Conservation (phyloP, 2,329 filamentous ascomycete species). For the Sclerotinia subarctica region DNA sequence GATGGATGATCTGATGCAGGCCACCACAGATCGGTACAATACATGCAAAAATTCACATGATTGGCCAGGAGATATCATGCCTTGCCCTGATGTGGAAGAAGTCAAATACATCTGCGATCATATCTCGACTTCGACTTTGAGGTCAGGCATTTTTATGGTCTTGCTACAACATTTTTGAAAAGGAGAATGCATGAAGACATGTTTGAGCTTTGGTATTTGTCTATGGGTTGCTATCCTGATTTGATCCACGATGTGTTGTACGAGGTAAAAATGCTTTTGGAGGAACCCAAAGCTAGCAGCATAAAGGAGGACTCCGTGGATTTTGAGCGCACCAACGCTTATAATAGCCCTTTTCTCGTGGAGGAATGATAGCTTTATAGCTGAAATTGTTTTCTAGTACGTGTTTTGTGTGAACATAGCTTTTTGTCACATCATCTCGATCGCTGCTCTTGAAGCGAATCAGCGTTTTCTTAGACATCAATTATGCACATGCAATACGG, state of each 20-base stretch:
- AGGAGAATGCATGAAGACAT: neutral
- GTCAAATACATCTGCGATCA: conserved; percentile 2
- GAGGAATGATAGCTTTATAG: neutral
- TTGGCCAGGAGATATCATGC: neutral
- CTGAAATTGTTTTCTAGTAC: neutral
- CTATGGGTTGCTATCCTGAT: neutral
- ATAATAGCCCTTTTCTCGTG: neutral
- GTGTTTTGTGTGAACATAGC: neutral
- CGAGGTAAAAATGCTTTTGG: neutral
- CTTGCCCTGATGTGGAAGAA: neutral
- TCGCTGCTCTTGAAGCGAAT: no score
- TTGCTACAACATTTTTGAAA: neutral
- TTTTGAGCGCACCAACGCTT: neutral
- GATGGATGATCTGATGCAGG: neutral
- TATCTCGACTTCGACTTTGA: neutral
- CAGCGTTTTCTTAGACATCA: no score
- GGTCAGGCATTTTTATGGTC: neutral
- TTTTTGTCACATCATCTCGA: neutral
- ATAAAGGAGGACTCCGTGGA: neutral
- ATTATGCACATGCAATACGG: no score
- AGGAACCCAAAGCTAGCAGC: neutral
- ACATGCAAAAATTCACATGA: neutral
- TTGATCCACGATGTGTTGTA: neutral
- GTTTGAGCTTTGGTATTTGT: neutral
- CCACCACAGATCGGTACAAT: neutral